phyloP scores from a whole-genome alignment of 345 rosid species.

The Salix dunnii region DNA sequence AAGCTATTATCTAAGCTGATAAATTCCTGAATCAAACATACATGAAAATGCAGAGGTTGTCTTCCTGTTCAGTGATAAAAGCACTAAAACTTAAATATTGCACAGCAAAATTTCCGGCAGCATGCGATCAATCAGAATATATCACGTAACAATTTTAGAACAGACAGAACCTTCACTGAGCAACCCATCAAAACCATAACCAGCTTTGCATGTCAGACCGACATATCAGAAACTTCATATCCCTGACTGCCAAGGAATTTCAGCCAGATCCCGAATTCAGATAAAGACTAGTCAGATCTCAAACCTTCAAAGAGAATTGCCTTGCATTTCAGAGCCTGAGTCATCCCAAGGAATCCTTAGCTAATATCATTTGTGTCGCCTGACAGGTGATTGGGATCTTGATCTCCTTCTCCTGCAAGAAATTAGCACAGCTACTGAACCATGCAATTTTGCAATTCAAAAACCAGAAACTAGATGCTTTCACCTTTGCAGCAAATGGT shows the following conservation, averaged over 20 bases:
- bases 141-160: neutral
- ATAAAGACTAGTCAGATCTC: neutral
- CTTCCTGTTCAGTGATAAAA: neutral
- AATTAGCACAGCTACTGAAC: constrained; percentile 8
- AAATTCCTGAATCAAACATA: neutral
- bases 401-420: constrained; percentile 63
- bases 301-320: neutral
- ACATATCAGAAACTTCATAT: neutral
- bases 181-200: neutral
- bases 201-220: neutral
- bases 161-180: neutral
- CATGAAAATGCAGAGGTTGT: neutral
- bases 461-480: constrained; percentile 16
- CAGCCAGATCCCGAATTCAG: neutral
- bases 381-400: constrained; percentile 73
- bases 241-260: neutral
- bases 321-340: neutral
- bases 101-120: neutral
- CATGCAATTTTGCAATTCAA: neutral
- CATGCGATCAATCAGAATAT: neutral
- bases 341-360: neutral
- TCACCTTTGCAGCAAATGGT: constrained; percentile 58
- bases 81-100: neutral
- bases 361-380: constrained; percentile 44
- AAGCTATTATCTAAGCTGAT: neutral